Base-by-base conservation (phyloP, 306 rosid genomes). In the Cajanus cajan region DNA sequence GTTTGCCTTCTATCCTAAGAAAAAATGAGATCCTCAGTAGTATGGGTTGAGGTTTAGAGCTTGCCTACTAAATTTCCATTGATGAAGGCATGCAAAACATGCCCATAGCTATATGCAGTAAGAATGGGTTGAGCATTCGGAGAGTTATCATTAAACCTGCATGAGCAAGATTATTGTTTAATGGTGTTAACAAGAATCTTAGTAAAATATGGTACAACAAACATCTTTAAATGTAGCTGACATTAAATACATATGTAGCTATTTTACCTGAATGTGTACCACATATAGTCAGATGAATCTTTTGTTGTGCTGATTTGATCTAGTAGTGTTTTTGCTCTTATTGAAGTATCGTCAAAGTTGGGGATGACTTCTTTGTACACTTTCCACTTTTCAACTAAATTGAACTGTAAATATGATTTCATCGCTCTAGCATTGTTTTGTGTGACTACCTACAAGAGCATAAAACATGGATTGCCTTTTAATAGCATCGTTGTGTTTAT, bases 41-140 rank as follows among this genome's bases (percentile, higher is more conserved):
- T 28, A 1, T n/a, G n/a, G 36, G 57, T 28, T 70, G 79, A 47
- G 25, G 48, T 33, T 41, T 39, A 50, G 72, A 36, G 61, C 87
- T 85, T 85, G 83, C 93, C 97, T 73, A 15, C 87, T 44, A 85
- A 79, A 66, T 19, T 87, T 78, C 96, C 97, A 48, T 95, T 91
- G 77, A 90, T 66, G 67, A 88, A 91, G 2, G 88, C 85, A 71
- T 89, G 98, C 85, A 95, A 43, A 59, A 86, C 90, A 72, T 95
- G 98, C 36, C 97, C 92, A 4, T 21, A 73, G 69, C 96, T 88
- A 54, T 55, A 8, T 50, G 88, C 94, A 41, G 77, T 75, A 8
- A 95, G 91, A 37, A 33, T 66, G 45, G 88, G 81, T 59, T 69
- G 74, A 44, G 79, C 66, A 48, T 59, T 59, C 11, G 85, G 82